Conservation (phyloP, 805 yeast genomes). For the Nematodospora valgi region DNA sequence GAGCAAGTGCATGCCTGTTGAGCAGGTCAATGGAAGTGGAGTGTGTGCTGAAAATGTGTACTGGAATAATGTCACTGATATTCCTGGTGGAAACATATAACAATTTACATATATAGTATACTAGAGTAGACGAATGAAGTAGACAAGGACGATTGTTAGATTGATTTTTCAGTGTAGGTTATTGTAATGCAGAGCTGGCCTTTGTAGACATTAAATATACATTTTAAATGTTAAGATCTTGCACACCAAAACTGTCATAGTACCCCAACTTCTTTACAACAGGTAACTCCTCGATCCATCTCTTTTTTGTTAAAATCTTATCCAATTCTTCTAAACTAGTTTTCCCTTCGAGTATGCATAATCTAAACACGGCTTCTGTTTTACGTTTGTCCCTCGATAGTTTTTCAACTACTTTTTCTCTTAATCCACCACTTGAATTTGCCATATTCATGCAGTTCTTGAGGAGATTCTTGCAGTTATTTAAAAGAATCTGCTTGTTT, state of each 20-base stretch:
- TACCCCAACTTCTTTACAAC: slow-evolving; percentile 23
- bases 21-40: slow-evolving; percentile 9
- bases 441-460: slow-evolving; percentile 46
- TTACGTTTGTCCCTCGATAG: slow-evolving; percentile 37
- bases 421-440: slow-evolving; percentile 46
- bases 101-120: too few relatives aligned
- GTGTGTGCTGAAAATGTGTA: slow-evolving; percentile 19
- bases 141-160: too few relatives aligned
- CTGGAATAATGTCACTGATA: slow-evolving; percentile 29
- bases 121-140: too few relatives aligned
- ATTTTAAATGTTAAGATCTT: slow-evolving; percentile 1
- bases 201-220: too few relatives aligned
- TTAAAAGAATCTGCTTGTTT: slow-evolving; percentile 26
- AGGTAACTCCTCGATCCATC: slow-evolving; percentile 30
- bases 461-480: slow-evolving; percentile 40
- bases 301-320: slow-evolving; percentile 24
- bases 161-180: too few relatives aligned
- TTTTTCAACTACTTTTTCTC: slow-evolving; percentile 46
- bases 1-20: slow-evolving; percentile 20
- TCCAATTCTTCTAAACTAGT: slow-evolving; percentile 24
- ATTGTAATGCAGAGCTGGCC: too few relatives aligned
- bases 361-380: slow-evolving; percentile 43
- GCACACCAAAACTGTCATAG: slow-evolving; percentile 19
- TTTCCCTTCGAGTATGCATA: slow-evolving; percentile 45
- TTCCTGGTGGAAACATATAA: slow-evolving; percentile 16